Evolutionary conservation across 768 basidiomycete species (phyloP).

Genomic region (Suillus luteus): DNA sequence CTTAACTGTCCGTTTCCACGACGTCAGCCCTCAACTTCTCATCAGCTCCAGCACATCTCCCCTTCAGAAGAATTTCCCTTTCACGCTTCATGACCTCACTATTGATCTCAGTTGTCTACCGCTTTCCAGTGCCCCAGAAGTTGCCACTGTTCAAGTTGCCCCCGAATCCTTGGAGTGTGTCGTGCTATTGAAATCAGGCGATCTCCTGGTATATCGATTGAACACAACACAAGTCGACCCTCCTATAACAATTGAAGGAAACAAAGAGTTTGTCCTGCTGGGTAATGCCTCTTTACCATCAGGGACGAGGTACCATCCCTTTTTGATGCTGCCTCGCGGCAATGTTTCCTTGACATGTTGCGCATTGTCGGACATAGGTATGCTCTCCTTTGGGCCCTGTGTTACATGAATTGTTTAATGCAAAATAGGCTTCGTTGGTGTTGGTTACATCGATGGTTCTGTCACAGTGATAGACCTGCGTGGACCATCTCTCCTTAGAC

Average conservation of each 20-base stretch:
- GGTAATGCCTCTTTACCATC: constrained; percentile 46
- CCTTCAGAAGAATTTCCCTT: constrained; percentile 64
- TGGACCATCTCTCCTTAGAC: constrained; percentile 63
- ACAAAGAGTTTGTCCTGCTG: constrained; percentile 56
- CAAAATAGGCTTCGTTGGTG: constrained; percentile 72
- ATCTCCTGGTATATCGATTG: constrained; percentile 54
- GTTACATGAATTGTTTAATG: neutral
- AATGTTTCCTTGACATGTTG: constrained; percentile 53
- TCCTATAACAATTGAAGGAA: constrained; percentile 28
- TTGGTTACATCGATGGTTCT: constrained; percentile 61
- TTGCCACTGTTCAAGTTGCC: constrained; percentile 52
- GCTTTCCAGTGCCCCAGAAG: constrained; percentile 33
- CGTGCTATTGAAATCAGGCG: constrained; percentile 55
- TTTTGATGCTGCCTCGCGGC: constrained; percentile 54
- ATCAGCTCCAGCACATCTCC: constrained; percentile 47
- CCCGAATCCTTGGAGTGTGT: constrained; percentile 59
- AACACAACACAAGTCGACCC: constrained; percentile 23
- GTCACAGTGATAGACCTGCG: constrained; percentile 74
- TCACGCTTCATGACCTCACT: constrained; percentile 58
- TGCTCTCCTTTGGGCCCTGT: constrained; percentile 22
- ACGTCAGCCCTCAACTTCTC: constrained; percentile 71
- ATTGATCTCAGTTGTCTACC: constrained; percentile 55
- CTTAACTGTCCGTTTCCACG: constrained; percentile 68
- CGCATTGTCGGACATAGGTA: constrained; percentile 76
- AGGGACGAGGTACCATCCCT: constrained; percentile 56